Percentiles rank a stretch among this genome's conserved stretches.
phyloP scores from a whole-genome alignment of 768 basidiomycete species.

The Heimioporus sp. region DNA sequence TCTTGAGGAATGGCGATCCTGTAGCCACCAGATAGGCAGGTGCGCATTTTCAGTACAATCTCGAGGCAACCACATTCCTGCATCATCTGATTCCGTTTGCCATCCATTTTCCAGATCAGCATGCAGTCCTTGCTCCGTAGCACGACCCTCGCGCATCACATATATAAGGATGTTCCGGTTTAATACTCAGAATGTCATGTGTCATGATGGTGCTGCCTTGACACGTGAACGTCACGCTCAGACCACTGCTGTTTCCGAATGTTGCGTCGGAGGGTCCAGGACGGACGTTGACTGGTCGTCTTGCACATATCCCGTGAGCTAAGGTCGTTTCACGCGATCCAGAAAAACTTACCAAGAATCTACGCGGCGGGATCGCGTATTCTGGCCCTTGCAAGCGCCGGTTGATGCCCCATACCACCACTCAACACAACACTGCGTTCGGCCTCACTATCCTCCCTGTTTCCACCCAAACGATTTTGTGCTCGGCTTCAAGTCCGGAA shows the following conservation, averaged over 20 bases:
- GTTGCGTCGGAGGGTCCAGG: slow-evolving; percentile 84
- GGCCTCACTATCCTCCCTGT: too few species aligned
- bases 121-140: slow-evolving; percentile 89
- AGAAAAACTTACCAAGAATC: slow-evolving; percentile 76
- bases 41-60: slow-evolving; percentile 43
- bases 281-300: slow-evolving; percentile 80
- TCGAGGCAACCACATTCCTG: too few species aligned
- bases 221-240: too few species aligned
- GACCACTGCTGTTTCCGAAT: slow-evolving; percentile 80
- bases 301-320: neutral
- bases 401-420: too few species aligned
- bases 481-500: slow-evolving; percentile 75
- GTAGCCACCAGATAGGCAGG: slow-evolving; percentile 39
- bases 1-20: slow-evolving; percentile 47
- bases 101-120: slow-evolving; percentile 68
- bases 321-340: neutral
- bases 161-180: slow-evolving; percentile 81
- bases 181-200: slow-evolving; percentile 88
- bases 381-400: too few species aligned
- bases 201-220: slow-evolving; percentile 74
- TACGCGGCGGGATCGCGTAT: slow-evolving; percentile 85
- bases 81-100: slow-evolving; percentile 79
- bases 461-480: slow-evolving; percentile 55
- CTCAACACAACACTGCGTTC: too few species aligned
- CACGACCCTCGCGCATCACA: slow-evolving; percentile 75